These are phyloP conservation scores for Gossypium trilobum DNA, from an alignment of 441 rosid genomes.

Conservation along the genomic window DNA sequence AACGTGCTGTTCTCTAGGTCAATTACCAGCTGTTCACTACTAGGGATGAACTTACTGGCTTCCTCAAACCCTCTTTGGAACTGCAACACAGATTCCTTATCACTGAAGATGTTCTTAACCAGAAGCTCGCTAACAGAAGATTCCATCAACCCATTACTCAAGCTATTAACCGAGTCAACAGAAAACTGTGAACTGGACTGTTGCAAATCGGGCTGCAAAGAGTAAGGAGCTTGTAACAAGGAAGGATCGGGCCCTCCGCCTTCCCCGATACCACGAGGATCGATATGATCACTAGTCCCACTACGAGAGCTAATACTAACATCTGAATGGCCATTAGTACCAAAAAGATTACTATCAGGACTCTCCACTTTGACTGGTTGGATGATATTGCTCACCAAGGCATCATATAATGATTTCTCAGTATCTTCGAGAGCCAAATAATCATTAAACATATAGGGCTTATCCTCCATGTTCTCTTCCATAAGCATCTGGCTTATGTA, in stretches of 20 bases:
- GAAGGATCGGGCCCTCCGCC: slow-evolving; percentile 19
- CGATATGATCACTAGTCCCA: slow-evolving; percentile 19
- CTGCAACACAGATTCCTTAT: slow-evolving; percentile 37
- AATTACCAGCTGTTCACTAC: slow-evolving; percentile 22
- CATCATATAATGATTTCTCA: slow-evolving; percentile 57
- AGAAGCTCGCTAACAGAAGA: slow-evolving; percentile 25
- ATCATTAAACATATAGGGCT: slow-evolving; percentile 39
- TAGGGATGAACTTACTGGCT: slow-evolving; percentile 49
- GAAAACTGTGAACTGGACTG: slow-evolving; percentile 12
- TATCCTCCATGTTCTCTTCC: slow-evolving; percentile 58
- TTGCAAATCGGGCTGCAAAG: slow-evolving; percentile 20
- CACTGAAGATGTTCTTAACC: slow-evolving; percentile 29
- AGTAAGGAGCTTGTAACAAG: slow-evolving; percentile 23
- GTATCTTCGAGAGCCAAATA: slow-evolving; percentile 53
- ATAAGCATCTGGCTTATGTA: slow-evolving; percentile 54
- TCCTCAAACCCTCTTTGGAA: slow-evolving; percentile 48
- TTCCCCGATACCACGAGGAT: slow-evolving; percentile 29
- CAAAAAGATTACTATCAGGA: slow-evolving; percentile 24
- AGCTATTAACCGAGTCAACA: slow-evolving; percentile 8
- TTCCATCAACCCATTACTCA: slow-evolving; percentile 14
- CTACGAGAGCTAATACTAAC: slow-evolving; percentile 5
- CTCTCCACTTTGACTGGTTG: slow-evolving; percentile 20
- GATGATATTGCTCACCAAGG: slow-evolving; percentile 36
- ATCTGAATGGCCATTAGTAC: slow-evolving; percentile 17
- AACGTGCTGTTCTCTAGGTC: slow-evolving; percentile 13